Percentiles rank a stretch among this genome's conserved stretches.
Evolutionary conservation across 805 yeast species (phyloP).

Genomic region (Priceomyces carsonii): DNA sequence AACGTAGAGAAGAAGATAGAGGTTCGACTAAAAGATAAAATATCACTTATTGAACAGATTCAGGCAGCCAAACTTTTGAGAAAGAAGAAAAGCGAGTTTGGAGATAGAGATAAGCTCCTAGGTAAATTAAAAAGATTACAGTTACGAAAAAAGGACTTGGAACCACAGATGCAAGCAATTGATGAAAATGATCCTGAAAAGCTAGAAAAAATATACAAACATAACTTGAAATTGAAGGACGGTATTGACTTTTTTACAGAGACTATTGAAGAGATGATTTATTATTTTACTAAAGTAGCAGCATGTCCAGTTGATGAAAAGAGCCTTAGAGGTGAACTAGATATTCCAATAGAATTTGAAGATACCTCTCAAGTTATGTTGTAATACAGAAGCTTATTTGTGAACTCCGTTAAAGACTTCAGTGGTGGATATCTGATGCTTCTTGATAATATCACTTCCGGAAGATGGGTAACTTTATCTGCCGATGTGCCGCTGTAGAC

Average conservation of each 20-base stretch:
- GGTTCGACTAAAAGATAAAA: constrained; percentile 12
- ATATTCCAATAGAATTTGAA: constrained; percentile 44
- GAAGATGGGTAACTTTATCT: too few relatives aligned
- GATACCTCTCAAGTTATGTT: too few relatives aligned
- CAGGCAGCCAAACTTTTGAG: constrained; percentile 10
- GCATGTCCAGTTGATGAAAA: constrained; percentile 23
- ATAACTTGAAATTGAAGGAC: constrained; percentile 10
- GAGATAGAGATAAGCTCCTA: constrained; percentile 11
- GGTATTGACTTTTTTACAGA: constrained; percentile 27
- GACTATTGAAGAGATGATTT: constrained; percentile 42
- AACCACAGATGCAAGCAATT: not conserved
- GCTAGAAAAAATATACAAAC: constrained; percentile 7
- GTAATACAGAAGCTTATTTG: too few relatives aligned
- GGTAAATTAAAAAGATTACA: constrained; percentile 7
- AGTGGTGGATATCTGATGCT: too few relatives aligned
- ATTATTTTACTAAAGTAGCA: constrained; percentile 29
- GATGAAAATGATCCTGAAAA: constrained; percentile 8
- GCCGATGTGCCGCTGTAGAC: too few relatives aligned
- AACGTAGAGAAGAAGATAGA: constrained; percentile 14
- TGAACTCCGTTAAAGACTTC: too few relatives aligned
- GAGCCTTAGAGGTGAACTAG: constrained; percentile 37
- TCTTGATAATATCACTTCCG: too few relatives aligned
- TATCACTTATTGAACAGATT: constrained; percentile 9
- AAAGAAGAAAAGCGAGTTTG: constrained; percentile 1
- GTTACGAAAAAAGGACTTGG: constrained; percentile 3